A percentile compares a stretch with the other conserved stretches of the same genome.
Evolutionary conservation across 495 filamentous ascomycete genomes (phyloP).

Genomic region (Penicillium psychrofluorescens): DNA sequence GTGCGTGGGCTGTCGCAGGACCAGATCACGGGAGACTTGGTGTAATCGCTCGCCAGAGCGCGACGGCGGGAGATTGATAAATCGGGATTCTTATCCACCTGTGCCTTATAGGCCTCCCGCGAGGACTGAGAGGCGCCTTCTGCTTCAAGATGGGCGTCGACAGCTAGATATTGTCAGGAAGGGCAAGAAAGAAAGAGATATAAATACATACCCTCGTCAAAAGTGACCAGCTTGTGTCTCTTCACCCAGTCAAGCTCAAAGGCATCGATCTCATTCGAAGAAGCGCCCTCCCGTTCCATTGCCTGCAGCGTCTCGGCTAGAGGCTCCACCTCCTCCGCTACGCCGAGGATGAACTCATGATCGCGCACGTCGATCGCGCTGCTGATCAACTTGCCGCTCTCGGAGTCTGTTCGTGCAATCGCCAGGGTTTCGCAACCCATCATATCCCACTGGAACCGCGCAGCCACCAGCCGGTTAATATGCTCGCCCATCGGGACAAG

Average conservation of each 20-base stretch:
- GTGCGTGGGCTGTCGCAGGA: constrained; percentile 90
- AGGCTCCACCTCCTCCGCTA: constrained; percentile 63
- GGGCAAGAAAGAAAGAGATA: not conserved
- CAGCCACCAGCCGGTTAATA: constrained; percentile 86
- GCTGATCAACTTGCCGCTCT: constrained; percentile 83
- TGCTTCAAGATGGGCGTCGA: constrained; percentile 61
- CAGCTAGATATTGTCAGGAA: constrained; percentile 41
- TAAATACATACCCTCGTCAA: constrained; percentile 64
- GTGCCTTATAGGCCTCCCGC: constrained; percentile 57
- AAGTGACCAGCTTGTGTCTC: constrained; percentile 75
- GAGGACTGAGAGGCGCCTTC: constrained; percentile 52
- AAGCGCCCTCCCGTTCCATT: constrained; percentile 76
- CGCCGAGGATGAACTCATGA: constrained; percentile 91
- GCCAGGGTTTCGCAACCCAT: constrained; percentile 94
- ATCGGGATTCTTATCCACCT: constrained; percentile 55
- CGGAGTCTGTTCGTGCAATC: constrained; percentile 91
- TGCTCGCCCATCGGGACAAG: constrained; percentile 91
- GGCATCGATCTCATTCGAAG: constrained; percentile 70
- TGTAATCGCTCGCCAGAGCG: constrained; percentile 56
- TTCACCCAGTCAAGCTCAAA: constrained; percentile 90
- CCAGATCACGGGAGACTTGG: constrained; percentile 66
- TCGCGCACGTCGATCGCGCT: constrained; percentile 88
- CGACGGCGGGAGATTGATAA: constrained; percentile 71
- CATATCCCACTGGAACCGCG: constrained; percentile 95
- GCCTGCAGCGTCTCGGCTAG: constrained; percentile 83